Evolutionary conservation across 768 basidiomycete genomes (phyloP), one percentile per base, ranked within the genome.

Genomic region (Boletus subcaerulescens): DNA sequence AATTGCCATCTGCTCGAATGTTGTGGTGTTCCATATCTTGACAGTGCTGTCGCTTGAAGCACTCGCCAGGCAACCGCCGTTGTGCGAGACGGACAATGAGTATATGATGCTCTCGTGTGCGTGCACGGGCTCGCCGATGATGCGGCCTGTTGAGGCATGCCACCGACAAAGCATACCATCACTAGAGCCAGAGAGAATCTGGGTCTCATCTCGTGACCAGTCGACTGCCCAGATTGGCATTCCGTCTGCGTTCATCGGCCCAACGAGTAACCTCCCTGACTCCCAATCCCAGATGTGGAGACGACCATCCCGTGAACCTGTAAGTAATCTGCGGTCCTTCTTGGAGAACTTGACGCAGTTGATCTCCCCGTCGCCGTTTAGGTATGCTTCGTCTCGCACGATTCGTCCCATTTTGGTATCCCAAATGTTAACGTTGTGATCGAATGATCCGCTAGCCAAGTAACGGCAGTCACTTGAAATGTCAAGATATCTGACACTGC

Each of bases 351-450:
- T 69, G 64, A 60, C 62, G 52, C 66, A 67, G 55, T 59, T 67
- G 60, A 67, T 69, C 62, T 57, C 6, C 52, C 50, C 41, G 41
- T 69, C 67, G 11, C 59, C 66, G 14, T 47, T 58, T 26, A 67
- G 62, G 57, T 39, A 52, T 39, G 56, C 39, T 51, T 67, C 54
- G 47, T 67, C 55, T 56, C 58, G 61, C 50, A 67, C 59, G 51
- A 66, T 39, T 45, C 44, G 49, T 50, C 68, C 65, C 32, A 47
- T 68, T 63, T 57, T 51, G 51, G 67, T 64, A 57, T 70, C 59
- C 68, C 68, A 68, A 43, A 68, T 12, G 60, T 65, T 70, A 33
- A 70, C 44, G 18, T 59, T 68, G 62, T 67, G 65, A 68, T 68
- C 66, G 54, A 69, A 67, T 45, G 68, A 68, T 57, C 66, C 66